Percentiles rank a stretch among this genome's conserved stretches.
Evolutionary conservation across 305 asterid species (phyloP).

Genomic region (Withania somnifera): DNA sequence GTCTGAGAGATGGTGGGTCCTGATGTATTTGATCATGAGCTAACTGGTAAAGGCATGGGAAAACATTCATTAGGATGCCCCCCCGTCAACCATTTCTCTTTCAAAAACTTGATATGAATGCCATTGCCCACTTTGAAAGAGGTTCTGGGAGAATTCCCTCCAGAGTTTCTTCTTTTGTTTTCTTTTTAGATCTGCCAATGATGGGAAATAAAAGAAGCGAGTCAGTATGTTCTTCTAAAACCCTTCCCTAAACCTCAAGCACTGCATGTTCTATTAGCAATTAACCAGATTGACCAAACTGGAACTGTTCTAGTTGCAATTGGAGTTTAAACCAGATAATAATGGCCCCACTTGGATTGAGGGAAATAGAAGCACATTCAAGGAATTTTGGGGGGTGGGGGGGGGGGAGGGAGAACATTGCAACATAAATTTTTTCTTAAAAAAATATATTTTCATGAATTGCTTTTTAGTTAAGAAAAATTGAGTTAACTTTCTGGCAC

Average conservation of each 20-base stretch:
- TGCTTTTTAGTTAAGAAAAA: background rate
- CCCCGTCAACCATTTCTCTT: background rate
- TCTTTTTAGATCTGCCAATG: background rate
- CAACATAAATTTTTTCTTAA: background rate
- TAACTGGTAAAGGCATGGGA: background rate
- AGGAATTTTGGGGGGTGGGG: background rate
- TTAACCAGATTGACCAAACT: background rate
- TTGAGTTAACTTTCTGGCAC: background rate
- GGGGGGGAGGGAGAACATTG: background rate
- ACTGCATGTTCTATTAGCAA: background rate
- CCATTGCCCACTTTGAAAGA: background rate
- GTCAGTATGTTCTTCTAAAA: background rate
- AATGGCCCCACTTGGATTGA: background rate
- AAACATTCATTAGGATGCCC: background rate
- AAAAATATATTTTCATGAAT: background rate
- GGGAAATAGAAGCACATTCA: background rate
- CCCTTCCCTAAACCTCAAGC: background rate
- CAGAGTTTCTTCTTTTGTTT: background rate
- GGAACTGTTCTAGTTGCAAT: background rate
- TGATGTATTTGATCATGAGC: too few relatives aligned
- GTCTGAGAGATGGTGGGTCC: background rate
- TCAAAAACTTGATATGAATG: background rate
- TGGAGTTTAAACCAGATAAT: background rate
- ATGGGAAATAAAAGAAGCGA: background rate
- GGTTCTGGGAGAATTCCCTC: background rate